phyloP scores from a whole-genome alignment of 2,329 filamentous ascomycete species.

The Gyromitra esculenta region DNA sequence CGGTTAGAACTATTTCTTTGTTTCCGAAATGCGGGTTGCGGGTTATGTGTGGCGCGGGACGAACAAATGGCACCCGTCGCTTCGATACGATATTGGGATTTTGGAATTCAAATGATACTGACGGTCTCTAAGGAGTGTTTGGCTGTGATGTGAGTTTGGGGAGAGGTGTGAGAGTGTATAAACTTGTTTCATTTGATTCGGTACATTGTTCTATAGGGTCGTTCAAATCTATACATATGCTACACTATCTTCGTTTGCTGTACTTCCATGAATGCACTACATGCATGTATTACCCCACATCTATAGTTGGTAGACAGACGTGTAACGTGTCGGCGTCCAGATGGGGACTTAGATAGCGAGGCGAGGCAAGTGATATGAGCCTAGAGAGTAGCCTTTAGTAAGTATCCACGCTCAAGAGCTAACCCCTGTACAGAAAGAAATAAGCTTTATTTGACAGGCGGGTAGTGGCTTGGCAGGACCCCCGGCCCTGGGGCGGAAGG shows the following conservation, averaged over 20 bases:
- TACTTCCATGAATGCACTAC: too few relatives aligned
- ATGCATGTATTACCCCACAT: too few relatives aligned
- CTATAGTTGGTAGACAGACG: too few relatives aligned
- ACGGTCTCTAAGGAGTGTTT: conserved; percentile 2
- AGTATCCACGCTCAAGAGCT: neutral
- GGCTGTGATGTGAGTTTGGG: neutral
- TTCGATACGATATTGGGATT: conserved; percentile 30
- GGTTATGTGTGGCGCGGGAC: conserved; percentile 21
- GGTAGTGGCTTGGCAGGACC: neutral
- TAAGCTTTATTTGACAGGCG: conserved; percentile 30
- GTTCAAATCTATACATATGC: conserved; percentile 25
- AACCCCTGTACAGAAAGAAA: conserved; percentile 30
- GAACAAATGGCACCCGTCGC: conserved; percentile 42
- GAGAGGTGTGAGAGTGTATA: conserved; percentile 9
- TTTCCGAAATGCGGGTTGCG: conserved; percentile 1
- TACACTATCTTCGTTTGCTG: neutral
- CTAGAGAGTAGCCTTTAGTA: too few relatives aligned
- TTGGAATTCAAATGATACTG: conserved; percentile 33
- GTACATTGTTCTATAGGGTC: conserved; percentile 45
- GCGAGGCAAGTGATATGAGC: too few relatives aligned
- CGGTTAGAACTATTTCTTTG: conserved; percentile 36
- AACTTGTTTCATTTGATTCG: conserved; percentile 30
- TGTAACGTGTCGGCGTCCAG: too few relatives aligned
- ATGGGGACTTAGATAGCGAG: neutral
- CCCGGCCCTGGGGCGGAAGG: too few relatives aligned